Evolutionary conservation across 305 asterid genomes (phyloP).

Genomic region (Andrographis paniculata): DNA sequence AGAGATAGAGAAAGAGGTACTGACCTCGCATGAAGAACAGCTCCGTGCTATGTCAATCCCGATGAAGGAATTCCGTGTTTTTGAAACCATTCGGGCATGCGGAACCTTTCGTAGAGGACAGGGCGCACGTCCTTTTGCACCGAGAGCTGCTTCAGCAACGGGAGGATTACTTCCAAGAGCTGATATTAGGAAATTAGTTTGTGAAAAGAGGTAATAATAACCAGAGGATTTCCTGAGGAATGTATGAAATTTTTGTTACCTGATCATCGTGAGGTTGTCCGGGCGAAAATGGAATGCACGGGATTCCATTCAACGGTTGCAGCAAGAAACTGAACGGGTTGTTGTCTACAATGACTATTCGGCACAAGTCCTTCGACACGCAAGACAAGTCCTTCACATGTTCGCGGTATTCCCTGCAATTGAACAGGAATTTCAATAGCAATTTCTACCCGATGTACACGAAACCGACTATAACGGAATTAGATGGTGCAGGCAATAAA

Average conservation of each 20-base stretch:
- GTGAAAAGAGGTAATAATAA: constrained; percentile 4
- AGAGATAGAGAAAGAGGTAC: no score
- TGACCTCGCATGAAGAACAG: not conserved
- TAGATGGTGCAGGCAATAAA: no score
- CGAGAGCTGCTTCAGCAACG: constrained; percentile 86
- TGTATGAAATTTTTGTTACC: constrained; percentile 16
- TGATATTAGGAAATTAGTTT: constrained; percentile 20
- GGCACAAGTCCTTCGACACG: constrained; percentile 59
- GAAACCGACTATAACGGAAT: no score
- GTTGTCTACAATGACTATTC: constrained; percentile 83
- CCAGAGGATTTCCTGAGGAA: not conserved
- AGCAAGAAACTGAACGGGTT: constrained; percentile 91
- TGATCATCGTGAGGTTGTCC: constrained; percentile 70
- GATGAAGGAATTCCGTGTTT: constrained; percentile 78
- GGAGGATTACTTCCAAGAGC: constrained; percentile 93
- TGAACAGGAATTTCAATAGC: no score
- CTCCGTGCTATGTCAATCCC: constrained; percentile 37
- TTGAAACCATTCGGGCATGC: constrained; percentile 91
- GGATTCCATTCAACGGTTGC: constrained; percentile 92
- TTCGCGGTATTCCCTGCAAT: constrained; percentile 75
- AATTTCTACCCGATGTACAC: no score
- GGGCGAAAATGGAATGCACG: constrained; percentile 90
- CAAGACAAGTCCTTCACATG: constrained; percentile 80
- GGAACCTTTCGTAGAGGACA: constrained; percentile 66
- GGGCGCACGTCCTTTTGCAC: constrained; percentile 72